These are phyloP conservation scores for Fusarium sp. DNA, from an alignment of 2,329 filamentous ascomycete genomes.

Conservation along the genomic window DNA sequence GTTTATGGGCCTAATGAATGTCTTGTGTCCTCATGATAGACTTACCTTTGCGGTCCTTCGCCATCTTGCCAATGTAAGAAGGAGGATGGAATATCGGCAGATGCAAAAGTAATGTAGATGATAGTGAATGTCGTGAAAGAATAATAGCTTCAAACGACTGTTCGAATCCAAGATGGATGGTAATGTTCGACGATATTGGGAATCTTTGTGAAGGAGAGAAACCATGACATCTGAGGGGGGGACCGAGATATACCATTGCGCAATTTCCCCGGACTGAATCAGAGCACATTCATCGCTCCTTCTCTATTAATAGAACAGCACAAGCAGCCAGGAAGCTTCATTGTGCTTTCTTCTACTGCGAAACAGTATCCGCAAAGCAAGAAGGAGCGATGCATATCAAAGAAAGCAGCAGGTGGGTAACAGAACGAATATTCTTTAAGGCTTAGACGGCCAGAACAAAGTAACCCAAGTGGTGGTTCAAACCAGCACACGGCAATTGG, in stretches of 20 bases:
- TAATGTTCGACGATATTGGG: neutral
- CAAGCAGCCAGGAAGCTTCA: neutral
- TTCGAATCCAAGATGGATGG: slow-evolving; percentile 9
- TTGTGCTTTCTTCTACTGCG: neutral
- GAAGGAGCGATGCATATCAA: neutral
- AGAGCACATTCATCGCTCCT: neutral
- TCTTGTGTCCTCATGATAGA: neutral
- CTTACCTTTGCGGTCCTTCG: neutral
- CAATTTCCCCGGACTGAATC: neutral
- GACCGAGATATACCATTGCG: neutral
- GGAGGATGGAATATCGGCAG: neutral
- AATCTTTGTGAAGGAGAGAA: neutral
- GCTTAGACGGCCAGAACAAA: neutral
- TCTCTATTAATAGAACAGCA: neutral
- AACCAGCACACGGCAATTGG: neutral
- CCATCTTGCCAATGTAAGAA: neutral
- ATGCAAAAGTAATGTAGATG: neutral
- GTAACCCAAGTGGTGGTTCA: neutral
- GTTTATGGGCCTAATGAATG: neutral
- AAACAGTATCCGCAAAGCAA: neutral
- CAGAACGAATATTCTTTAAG: neutral
- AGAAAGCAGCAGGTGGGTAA: neutral
- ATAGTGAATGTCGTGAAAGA: slow-evolving; percentile 13
- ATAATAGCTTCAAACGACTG: slow-evolving; percentile 16
- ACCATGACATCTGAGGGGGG: neutral